These are phyloP conservation scores for Aaosphaeria arxii DNA, from an alignment of 2,329 filamentous ascomycete species.

Conservation along the genomic window DNA sequence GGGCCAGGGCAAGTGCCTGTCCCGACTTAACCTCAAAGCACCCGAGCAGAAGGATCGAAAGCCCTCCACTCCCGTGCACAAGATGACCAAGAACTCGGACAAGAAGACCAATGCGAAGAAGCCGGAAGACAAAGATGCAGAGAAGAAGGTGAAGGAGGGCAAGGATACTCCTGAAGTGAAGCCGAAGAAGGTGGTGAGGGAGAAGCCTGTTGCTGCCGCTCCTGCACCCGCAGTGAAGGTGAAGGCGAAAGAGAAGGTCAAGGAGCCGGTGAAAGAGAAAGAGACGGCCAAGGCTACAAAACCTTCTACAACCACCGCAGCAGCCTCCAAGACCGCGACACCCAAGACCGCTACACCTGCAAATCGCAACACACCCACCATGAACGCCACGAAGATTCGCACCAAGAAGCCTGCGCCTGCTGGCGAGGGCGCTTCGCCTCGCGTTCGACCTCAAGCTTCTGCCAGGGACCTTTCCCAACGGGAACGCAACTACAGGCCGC, in stretches of 20 bases:
- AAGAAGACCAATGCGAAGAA: constrained; percentile 44
- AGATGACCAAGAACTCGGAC: constrained; percentile 38
- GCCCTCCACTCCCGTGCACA: constrained; percentile 33
- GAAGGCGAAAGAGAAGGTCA: constrained; percentile 18
- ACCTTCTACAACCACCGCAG: constrained; percentile 8
- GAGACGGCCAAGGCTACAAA: constrained; percentile 6
- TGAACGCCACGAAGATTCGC: constrained; percentile 22
- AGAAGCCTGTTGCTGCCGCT: constrained; percentile 19
- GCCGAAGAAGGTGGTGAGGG: constrained; percentile 15
- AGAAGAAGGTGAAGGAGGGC: constrained; percentile 36
- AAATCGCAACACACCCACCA: constrained; percentile 15
- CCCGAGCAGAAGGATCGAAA: constrained; percentile 31
- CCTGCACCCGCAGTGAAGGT: constrained; percentile 16
- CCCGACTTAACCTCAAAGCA: constrained; percentile 54
- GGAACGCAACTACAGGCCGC: constrained; percentile 17
- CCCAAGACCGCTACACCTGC: constrained; percentile 10
- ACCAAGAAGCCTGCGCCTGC: constrained; percentile 23
- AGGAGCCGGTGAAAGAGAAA: not conserved
- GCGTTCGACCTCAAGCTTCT: constrained; percentile 28
- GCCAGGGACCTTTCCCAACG: constrained; percentile 16
- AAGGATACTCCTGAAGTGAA: constrained; percentile 4
- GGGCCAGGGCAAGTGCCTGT: constrained; percentile 60
- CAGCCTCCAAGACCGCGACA: constrained; percentile 8
- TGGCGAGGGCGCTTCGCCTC: constrained; percentile 18
- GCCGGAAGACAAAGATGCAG: constrained; percentile 47